These are phyloP conservation scores for Licmophora abbreviata DNA, from an alignment of 108 stramenopile species.

Conservation along the genomic window DNA sequence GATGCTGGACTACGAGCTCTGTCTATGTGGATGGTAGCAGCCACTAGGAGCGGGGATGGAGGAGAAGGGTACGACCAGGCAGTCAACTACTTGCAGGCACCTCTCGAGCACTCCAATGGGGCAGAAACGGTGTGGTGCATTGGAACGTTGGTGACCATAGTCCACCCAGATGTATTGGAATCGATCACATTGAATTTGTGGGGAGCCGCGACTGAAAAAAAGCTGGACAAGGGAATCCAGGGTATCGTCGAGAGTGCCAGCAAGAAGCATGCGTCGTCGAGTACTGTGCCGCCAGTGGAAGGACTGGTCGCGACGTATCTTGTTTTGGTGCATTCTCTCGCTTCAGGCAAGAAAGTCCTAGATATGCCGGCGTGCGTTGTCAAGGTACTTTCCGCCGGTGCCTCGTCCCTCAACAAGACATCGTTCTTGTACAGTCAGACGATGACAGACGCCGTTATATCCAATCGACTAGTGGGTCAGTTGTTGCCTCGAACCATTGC, in stretches of 20 bases:
- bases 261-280: constrained; percentile 53
- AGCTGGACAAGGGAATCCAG: constrained; percentile 41
- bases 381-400: constrained; percentile 43
- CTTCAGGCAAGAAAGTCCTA: constrained; percentile 10
- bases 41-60: constrained; percentile 13
- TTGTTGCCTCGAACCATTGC: constrained; percentile 56
- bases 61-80: constrained; percentile 41
- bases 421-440: constrained; percentile 39
- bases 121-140: constrained; percentile 22
- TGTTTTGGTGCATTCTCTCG: constrained; percentile 22
- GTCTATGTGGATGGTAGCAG: constrained; percentile 49
- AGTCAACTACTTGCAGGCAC: constrained; percentile 35
- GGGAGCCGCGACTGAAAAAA: constrained; percentile 22
- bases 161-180: constrained; percentile 31
- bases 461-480: constrained; percentile 39
- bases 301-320: constrained; percentile 56
- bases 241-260: constrained; percentile 42
- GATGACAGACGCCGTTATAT: constrained; percentile 32
- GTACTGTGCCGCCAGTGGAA: constrained; percentile 51
- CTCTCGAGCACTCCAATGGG: constrained; percentile 35
- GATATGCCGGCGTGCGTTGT: constrained; percentile 21
- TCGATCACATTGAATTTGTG: constrained; percentile 40
- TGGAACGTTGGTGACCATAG: constrained; percentile 11
- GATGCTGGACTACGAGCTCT: constrained; percentile 37
- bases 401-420: constrained; percentile 29